These are phyloP conservation scores for Ceratocystis cacaofunesta DNA, from an alignment of 2,329 filamentous ascomycete species.

Conservation along the genomic window DNA sequence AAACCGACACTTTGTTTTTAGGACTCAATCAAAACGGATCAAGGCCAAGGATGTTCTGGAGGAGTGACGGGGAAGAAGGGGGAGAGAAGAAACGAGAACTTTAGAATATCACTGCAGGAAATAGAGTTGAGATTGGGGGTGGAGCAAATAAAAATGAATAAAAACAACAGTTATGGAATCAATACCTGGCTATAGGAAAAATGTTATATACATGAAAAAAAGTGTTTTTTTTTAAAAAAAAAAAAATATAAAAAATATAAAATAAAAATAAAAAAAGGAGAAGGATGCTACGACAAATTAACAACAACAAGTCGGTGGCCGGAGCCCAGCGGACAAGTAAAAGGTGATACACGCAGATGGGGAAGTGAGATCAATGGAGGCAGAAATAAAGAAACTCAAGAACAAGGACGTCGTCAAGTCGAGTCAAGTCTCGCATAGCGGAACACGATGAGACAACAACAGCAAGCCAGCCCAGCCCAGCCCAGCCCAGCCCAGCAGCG, in stretches of 20 bases:
- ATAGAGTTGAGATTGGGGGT: constrained; percentile 3
- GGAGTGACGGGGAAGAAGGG: background rate
- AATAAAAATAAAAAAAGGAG: background rate
- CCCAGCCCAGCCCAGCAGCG: background rate
- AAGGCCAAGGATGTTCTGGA: constrained; percentile 1
- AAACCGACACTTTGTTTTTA: constrained; percentile 2
- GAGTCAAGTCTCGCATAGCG: background rate
- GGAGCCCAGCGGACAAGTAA: background rate
- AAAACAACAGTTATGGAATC: background rate
- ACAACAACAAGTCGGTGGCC: background rate
- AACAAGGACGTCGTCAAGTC: background rate
- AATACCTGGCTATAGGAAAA: too few relatives aligned
- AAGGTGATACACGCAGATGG: background rate
- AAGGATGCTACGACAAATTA: background rate
- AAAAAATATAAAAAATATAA: background rate
- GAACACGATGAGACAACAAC: background rate
- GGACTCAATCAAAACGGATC: constrained; percentile 1
- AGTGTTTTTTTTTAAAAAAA: background rate
- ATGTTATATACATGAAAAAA: too few relatives aligned
- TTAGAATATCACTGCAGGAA: constrained; percentile 3
- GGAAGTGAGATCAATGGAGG: background rate
- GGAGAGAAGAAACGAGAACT: background rate
- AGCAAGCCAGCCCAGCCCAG: background rate
- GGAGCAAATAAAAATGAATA: background rate
- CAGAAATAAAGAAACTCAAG: background rate